These are phyloP conservation scores for Helminthosporium solani DNA, from an alignment of 2,329 filamentous ascomycete species.

Conservation along the genomic window DNA sequence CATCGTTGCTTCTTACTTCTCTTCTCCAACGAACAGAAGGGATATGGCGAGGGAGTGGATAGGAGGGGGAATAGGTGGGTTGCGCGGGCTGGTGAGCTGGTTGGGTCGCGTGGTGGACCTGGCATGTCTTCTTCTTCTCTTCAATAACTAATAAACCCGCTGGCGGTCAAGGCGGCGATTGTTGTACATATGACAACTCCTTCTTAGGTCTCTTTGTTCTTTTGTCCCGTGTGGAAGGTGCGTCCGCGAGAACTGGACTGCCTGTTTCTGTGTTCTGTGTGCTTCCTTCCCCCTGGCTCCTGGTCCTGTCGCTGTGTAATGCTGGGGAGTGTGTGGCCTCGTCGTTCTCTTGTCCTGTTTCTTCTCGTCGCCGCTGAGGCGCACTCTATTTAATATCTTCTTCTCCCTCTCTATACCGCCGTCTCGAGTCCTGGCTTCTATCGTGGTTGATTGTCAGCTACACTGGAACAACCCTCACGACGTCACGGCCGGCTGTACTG, in stretches of 20 bases:
- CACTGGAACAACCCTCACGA: neutral
- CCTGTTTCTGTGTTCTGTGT: neutral
- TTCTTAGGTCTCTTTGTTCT: too few relatives aligned
- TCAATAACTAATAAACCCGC: too few relatives aligned
- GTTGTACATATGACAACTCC: too few relatives aligned
- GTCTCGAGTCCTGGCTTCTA: neutral
- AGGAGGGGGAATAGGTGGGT: slow-evolving; percentile 2
- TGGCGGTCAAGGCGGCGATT: too few relatives aligned
- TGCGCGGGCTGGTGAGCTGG: slow-evolving; percentile 14
- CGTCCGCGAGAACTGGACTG: neutral
- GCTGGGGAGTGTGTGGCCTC: slow-evolving; percentile 2
- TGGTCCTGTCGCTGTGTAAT: slow-evolving; percentile 8
- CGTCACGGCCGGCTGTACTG: neutral
- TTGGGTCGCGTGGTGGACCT: neutral
- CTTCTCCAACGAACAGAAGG: slow-evolving; percentile 18
- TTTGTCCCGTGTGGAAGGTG: neutral
- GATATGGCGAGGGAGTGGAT: slow-evolving; percentile 1
- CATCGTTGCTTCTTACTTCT: slow-evolving; percentile 28
- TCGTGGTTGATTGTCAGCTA: neutral
- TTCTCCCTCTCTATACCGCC: slow-evolving; percentile 2
- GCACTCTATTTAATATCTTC: slow-evolving; percentile 10
- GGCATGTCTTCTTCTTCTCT: too few relatives aligned
- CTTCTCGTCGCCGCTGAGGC: slow-evolving; percentile 3
- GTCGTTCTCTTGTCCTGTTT: neutral
- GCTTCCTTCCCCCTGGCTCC: slow-evolving; percentile 13